Percentiles rank a stretch among this genome's conserved stretches.
These are phyloP conservation scores for Filobasidium floriforme DNA, from an alignment of 768 basidiomycete species.

Conservation along the genomic window DNA sequence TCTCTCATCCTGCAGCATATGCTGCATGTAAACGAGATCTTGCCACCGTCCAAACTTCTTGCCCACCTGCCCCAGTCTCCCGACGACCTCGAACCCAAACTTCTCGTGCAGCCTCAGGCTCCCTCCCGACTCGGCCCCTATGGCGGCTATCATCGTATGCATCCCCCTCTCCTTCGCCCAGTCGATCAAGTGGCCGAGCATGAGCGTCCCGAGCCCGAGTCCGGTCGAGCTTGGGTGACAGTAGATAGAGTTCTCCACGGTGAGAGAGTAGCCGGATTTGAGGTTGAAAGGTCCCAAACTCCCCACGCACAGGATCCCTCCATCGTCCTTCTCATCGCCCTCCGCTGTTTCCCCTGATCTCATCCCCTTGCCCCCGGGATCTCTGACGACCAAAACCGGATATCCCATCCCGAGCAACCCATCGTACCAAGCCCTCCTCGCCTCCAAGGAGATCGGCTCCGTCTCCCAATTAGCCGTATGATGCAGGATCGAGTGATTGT, in stretches of 20 bases:
- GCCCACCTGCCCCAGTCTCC: slow-evolving; percentile 9
- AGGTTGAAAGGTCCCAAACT: slow-evolving; percentile 13
- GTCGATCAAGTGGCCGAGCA: slow-evolving; percentile 8
- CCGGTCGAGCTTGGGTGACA: not conserved
- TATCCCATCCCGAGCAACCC: not conserved
- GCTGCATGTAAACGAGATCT: slow-evolving; percentile 14
- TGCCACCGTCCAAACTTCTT: slow-evolving; percentile 18
- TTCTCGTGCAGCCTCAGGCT: slow-evolving; percentile 13
- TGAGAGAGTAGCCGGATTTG: slow-evolving; percentile 10
- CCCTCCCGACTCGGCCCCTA: slow-evolving; percentile 8
- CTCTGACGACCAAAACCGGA: slow-evolving; percentile 5
- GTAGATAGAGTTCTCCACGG: slow-evolving; percentile 15
- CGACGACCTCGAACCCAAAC: slow-evolving; percentile 15
- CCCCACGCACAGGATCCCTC: slow-evolving; percentile 9
- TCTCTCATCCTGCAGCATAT: slow-evolving; percentile 2
- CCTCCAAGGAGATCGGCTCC: not conserved
- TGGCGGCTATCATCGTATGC: slow-evolving; percentile 16
- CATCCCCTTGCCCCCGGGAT: not conserved
- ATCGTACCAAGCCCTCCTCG: slow-evolving; percentile 8
- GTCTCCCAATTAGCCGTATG: slow-evolving; percentile 13
- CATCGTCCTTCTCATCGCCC: not conserved
- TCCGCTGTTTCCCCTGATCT: not conserved
- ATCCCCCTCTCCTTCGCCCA: slow-evolving; percentile 14
- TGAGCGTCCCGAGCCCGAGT: slow-evolving; percentile 3
- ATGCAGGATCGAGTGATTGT: slow-evolving; percentile 12